These are phyloP conservation scores for Candida broadrunensis DNA, from an alignment of 805 yeast species.

Conservation along the genomic window DNA sequence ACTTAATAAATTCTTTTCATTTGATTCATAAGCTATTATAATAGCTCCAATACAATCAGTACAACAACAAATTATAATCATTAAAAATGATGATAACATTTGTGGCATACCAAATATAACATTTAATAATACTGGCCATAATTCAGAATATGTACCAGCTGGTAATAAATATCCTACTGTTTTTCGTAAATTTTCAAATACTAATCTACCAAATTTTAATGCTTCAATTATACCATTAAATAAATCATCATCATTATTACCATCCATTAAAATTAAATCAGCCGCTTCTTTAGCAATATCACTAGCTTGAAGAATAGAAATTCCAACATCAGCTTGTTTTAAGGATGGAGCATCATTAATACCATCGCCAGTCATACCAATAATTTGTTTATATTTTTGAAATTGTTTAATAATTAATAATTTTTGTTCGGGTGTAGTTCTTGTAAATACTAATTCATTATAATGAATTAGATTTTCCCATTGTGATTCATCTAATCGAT, in stretches of 20 bases:
- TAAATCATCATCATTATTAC: slow-evolving; percentile 8
- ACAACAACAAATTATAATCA: slow-evolving; percentile 49
- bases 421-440: slow-evolving; percentile 51
- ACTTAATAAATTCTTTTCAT: slow-evolving; percentile 39
- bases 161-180: slow-evolving; percentile 47
- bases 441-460: slow-evolving; percentile 38
- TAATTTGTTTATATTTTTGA: slow-evolving; percentile 26
- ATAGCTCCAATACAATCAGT: slow-evolving; percentile 48
- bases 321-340: slow-evolving; percentile 33
- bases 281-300: slow-evolving; percentile 39
- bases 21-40: slow-evolving; percentile 41
- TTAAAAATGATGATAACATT: slow-evolving; percentile 44
- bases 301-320: slow-evolving; percentile 25
- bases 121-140: slow-evolving; percentile 49
- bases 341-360: slow-evolving; percentile 34
- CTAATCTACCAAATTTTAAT: slow-evolving; percentile 41
- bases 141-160: slow-evolving; percentile 51
- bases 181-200: slow-evolving; percentile 48
- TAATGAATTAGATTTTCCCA: slow-evolving; percentile 40
- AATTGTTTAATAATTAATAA: slow-evolving; percentile 46
- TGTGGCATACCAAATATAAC: slow-evolving; percentile 50
- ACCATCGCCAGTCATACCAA: slow-evolving; percentile 38
- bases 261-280: slow-evolving; percentile 27
- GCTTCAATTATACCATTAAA: slow-evolving; percentile 31
- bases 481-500: slow-evolving; percentile 30